phyloP scores from a whole-genome alignment of 2,329 filamentous ascomycete genomes.

The Emergomyces orientalis region DNA sequence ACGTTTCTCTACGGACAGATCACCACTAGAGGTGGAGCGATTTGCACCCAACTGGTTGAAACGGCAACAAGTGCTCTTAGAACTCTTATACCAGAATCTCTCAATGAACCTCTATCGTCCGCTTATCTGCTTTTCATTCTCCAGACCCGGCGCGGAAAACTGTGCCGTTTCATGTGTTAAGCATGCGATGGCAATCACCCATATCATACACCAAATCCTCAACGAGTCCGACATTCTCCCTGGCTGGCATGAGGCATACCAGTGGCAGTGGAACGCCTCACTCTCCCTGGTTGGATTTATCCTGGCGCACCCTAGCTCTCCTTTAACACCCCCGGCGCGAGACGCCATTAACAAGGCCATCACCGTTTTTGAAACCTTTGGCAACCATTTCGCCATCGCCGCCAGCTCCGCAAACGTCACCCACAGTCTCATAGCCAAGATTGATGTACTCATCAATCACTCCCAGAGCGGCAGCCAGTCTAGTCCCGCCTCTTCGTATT shows the following conservation, averaged over 20 bases:
- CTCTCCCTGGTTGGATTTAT: slow-evolving; percentile 36
- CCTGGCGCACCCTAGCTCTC: slow-evolving; percentile 29
- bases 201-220: slow-evolving; percentile 32
- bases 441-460: slow-evolving; percentile 20
- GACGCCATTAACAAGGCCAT: slow-evolving; percentile 29
- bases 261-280: slow-evolving; percentile 39
- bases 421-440: slow-evolving; percentile 24
- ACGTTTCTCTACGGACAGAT: slow-evolving; percentile 33
- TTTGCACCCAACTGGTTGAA: slow-evolving; percentile 36
- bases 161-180: slow-evolving; percentile 1
- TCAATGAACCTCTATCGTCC: slow-evolving; percentile 32
- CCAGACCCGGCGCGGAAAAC: slow-evolving; percentile 19
- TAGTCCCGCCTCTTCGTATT: background rate
- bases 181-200: slow-evolving; percentile 29
- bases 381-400: slow-evolving; percentile 28
- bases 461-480: background rate
- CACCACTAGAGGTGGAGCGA: slow-evolving; percentile 27
- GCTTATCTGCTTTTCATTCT: slow-evolving; percentile 28
- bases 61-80: slow-evolving; percentile 35
- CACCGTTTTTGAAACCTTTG: slow-evolving; percentile 30
- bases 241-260: slow-evolving; percentile 35
- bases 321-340: slow-evolving; percentile 23
- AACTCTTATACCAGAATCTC: slow-evolving; percentile 36
- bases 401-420: slow-evolving; percentile 27
- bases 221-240: slow-evolving; percentile 25